Base-by-base conservation (phyloP, 2,329 filamentous ascomycete species). In the Aspergillus sp. region DNA sequence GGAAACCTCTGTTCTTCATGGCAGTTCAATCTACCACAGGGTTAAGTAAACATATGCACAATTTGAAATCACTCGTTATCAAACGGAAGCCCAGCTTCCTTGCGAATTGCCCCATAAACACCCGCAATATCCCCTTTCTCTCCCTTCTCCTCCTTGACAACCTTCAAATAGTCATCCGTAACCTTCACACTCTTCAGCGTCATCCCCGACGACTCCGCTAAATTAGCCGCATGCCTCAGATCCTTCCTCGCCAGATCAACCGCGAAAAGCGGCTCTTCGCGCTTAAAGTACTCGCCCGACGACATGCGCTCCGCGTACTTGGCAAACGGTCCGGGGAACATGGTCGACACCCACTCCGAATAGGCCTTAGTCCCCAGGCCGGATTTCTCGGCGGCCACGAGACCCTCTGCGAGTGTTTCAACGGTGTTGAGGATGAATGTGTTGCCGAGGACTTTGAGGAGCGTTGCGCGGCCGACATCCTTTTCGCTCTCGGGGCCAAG, bases 241-340 rank as follows among this genome's bases (percentile, higher is more conserved):
- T 97, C 93, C 75, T 97, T 97, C 64, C 89, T 82, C 6, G 92
- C 93, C 62, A 96, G 80, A 74, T 95, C 89, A 0, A 94, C 91
- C 3, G 87, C 87, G 75, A 96, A 96, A 8, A 95, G 80, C n/a
- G 93, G 93, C 73, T 85, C 89, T 25, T 91, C 87, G 13, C 90
- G 83, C 77, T 87, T 84, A 76, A 90, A 87, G 73, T 96, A 96
- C 69, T 92, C 90, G 0, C 92, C 92, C 1, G 80, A 81, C 52
- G 86, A 73, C 89, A 97, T 91, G 23, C 92, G 85, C 48, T 84
- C 85, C 17, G 88, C 89, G 74, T 96, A 97, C 5, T 86, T 89
- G 0, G 87, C 81, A 73, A 92, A 92, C 0, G 91, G 85, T 0
- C 91, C 91, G 0, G 90, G 89, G 71, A 95, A 91, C 80, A 96